Evolutionary conservation across 164 flowering plant genomes (phyloP).

Genomic region (Annona cherimola): DNA sequence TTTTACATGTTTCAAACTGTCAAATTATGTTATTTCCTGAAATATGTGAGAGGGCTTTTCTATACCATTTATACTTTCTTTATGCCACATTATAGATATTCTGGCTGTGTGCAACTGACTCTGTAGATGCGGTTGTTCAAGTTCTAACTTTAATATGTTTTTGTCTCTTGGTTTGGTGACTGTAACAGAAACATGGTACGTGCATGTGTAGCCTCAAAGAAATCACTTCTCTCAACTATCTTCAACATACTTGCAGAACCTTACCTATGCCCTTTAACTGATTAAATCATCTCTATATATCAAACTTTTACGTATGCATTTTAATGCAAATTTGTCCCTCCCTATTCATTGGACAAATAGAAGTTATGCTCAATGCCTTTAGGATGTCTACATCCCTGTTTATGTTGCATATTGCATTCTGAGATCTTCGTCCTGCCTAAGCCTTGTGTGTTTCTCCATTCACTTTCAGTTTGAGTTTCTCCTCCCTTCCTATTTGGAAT

Average conservation of each 20-base stretch:
- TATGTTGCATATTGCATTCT: too few relatives aligned
- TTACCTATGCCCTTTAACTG: background rate
- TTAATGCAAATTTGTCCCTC: too few relatives aligned
- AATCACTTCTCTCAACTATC: background rate
- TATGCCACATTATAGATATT: background rate
- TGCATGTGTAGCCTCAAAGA: slow-evolving; percentile 7
- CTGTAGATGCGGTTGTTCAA: background rate
- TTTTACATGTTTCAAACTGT: background rate
- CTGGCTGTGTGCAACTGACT: background rate
- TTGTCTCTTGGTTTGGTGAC: slow-evolving; percentile 8
- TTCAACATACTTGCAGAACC: background rate
- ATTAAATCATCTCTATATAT: too few relatives aligned
- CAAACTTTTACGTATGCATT: background rate
- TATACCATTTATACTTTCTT: too few relatives aligned
- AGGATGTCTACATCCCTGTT: too few relatives aligned
- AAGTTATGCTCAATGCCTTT: too few relatives aligned
- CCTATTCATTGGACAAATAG: too few relatives aligned
- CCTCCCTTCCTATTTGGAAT: too few relatives aligned
- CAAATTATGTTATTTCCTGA: background rate
- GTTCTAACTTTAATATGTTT: slow-evolving; percentile 5
- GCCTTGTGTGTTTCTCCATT: too few relatives aligned
- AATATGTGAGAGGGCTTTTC: too few relatives aligned
- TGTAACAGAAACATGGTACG: slow-evolving; percentile 7
- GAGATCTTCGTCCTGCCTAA: too few relatives aligned
- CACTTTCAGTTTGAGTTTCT: too few relatives aligned